phyloP scores from a whole-genome alignment of 2,329 filamentous ascomycete species.

The Apiospora sp. region DNA sequence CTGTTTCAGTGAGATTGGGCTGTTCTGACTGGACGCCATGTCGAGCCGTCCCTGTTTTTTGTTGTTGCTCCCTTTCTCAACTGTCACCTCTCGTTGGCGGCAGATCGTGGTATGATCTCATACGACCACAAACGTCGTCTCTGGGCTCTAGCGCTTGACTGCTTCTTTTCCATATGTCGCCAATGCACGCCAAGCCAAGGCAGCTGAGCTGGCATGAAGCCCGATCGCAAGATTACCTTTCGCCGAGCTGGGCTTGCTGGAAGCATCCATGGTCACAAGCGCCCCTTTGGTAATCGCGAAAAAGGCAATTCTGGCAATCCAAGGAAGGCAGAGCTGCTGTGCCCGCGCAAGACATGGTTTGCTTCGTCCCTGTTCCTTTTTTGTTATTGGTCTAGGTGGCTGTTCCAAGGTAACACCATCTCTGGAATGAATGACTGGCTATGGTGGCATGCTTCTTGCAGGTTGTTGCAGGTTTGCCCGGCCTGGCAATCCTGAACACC shows the following conservation, averaged over 20 bases:
- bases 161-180: neutral
- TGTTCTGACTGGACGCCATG: constrained; percentile 1
- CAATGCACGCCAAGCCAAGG: constrained; percentile 11
- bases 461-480: neutral
- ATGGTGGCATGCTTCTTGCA: neutral
- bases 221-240: constrained; percentile 4
- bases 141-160: neutral
- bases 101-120: constrained; percentile 19
- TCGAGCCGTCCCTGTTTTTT: neutral
- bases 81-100: constrained; percentile 13
- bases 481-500: neutral
- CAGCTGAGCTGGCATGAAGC: constrained; percentile 15
- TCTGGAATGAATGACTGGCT: constrained; percentile 6
- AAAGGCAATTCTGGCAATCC: neutral
- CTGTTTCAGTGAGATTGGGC: neutral
- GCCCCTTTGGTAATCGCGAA: neutral
- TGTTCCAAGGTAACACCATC: constrained; percentile 4
- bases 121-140: neutral
- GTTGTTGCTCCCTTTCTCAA: neutral
- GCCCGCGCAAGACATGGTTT: neutral
- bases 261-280: neutral
- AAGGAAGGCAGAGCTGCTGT: neutral
- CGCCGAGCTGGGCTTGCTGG: neutral
- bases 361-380: constrained; percentile 7
- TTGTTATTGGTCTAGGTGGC: neutral